A percentile compares a stretch with the other conserved stretches of the same genome.
Evolutionary conservation across 305 asterid genomes (phyloP).

Genomic region (Coffea humblotiana): DNA sequence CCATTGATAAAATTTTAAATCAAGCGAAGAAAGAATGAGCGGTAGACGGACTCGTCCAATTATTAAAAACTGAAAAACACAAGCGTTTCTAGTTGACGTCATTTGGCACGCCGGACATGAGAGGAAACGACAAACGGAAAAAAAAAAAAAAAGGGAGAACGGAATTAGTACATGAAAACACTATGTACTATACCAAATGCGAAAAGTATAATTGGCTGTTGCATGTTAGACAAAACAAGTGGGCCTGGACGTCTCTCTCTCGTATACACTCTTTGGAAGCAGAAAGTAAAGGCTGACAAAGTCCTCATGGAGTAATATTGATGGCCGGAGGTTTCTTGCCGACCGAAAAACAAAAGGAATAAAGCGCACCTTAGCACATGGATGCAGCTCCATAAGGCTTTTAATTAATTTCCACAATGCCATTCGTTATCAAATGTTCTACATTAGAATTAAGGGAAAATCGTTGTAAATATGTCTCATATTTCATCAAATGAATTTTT

Average conservation of each 20-base stretch:
- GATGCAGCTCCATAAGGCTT: not conserved
- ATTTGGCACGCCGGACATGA: not conserved
- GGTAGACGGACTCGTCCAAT: no score
- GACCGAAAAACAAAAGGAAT: constrained; percentile 35
- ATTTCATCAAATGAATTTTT: no score
- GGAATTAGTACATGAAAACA: not conserved
- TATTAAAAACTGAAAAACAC: no score
- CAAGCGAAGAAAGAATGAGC: no score
- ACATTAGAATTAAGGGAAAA: no score
- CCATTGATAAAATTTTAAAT: no score
- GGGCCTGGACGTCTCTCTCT: constrained; percentile 13
- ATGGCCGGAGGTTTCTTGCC: constrained; percentile 15
- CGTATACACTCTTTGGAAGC: not conserved
- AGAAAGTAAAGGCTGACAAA: not conserved
- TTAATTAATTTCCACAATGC: no score
- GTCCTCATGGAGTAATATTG: constrained; percentile 4
- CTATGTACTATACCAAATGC: not conserved
- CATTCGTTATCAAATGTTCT: no score
- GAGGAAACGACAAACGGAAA: constrained; percentile 5
- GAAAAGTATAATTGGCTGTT: constrained; percentile 9
- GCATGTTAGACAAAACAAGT: constrained; percentile 31
- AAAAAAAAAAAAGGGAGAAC: not conserved
- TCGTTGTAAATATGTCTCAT: no score
- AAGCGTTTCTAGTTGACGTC: not conserved
- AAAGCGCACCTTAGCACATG: constrained; percentile 28